Base-by-base conservation (phyloP, 306 rosid genomes). In the Dryas alaskensis region DNA sequence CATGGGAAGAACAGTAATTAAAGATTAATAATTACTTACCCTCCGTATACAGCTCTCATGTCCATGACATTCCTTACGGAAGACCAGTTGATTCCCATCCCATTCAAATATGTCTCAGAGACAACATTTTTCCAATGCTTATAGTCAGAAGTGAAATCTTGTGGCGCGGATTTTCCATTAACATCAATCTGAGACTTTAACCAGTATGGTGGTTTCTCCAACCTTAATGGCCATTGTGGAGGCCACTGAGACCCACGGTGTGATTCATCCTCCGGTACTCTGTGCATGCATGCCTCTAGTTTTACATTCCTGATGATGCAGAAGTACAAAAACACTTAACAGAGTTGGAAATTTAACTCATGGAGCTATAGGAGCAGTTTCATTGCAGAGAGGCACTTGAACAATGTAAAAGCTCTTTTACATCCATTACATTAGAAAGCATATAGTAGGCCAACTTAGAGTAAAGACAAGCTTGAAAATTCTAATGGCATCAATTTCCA, bases 31-130 rank as follows among this genome's bases (percentile, higher is more conserved):
- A 60, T 67, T 59, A 45, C 90, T 87, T 83, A 89, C 97, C 97
- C 97, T 86, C 97, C 97, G 74, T 92, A 92, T 25, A 81, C 86
- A 80, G 97, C 87, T 84, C 68, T 92, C 96, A 92, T 92, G 83
- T 92, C 97, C 92, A 92, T 77, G 81, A 89, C 87, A 86, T 92
- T 92, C 88, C 97, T 84, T 22, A 87, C 88, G 1, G 85, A 81
- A 60, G 95, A 78, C 97, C 97, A 92, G 65, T 81, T 62, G 67
- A 92, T 84, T 55, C 91, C 92, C 76, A 92, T 83, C 67, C 91
- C 97, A 60, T 86, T 81, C 83, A 87, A 67, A 75, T 92, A 92
- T 39, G 96, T 84, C 80, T 84, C 81, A 3, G 83, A 84, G 39
- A 92, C 58, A 57, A 92, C 86, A 16, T 86, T 81, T 74, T 84